These are phyloP conservation scores for Hymenoscyphus occultus DNA, from an alignment of 2,329 filamentous ascomycete genomes.

Conservation along the genomic window DNA sequence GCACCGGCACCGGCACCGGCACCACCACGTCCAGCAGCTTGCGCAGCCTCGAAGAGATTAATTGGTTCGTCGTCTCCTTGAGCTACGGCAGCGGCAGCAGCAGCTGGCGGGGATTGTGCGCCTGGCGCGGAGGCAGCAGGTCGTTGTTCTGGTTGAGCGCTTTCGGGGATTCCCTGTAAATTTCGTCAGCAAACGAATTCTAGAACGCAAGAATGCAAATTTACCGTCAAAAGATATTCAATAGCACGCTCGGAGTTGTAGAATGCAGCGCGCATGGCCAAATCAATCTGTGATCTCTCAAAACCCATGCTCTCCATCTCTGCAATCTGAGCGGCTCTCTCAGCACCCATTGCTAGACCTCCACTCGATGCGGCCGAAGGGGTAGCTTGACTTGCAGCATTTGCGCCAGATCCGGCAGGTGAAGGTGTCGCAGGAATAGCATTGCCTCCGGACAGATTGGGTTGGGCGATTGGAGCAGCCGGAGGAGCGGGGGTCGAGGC, in stretches of 20 bases:
- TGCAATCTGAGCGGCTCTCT: conserved; percentile 76
- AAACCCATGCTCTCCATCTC: conserved; percentile 99
- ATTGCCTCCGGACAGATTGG: conserved; percentile 45
- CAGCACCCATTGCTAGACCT: conserved; percentile 80
- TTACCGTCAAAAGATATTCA: conserved; percentile 85
- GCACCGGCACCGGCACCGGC: conserved; percentile 49
- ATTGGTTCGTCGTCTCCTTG: conserved; percentile 65
- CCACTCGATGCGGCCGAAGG: conserved; percentile 63
- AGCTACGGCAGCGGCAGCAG: conserved; percentile 44
- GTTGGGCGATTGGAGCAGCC: conserved; percentile 60
- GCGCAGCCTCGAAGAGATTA: conserved; percentile 90
- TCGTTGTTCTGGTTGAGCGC: conserved; percentile 69
- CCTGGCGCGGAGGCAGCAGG: conserved; percentile 42
- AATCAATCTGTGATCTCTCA: conserved; percentile 79
- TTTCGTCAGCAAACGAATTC: conserved; percentile 17
- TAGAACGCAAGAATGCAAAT: conserved; percentile 35
- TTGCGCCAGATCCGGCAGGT: conserved; percentile 44
- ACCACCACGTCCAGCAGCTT: conserved; percentile 45
- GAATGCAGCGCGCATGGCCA: conserved; percentile 92
- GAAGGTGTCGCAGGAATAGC: conserved; percentile 49
- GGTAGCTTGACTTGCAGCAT: conserved; percentile 43
- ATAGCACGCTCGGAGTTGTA: conserved; percentile 97
- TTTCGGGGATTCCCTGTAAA: conserved; percentile 82
- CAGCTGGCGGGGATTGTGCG: conserved; percentile 36
- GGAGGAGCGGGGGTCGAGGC: conserved; percentile 56